Evolutionary conservation across 1,284 basidiomycete genomes (phyloP).

Genomic region (Xerocomus cyaneibrunnescens): DNA sequence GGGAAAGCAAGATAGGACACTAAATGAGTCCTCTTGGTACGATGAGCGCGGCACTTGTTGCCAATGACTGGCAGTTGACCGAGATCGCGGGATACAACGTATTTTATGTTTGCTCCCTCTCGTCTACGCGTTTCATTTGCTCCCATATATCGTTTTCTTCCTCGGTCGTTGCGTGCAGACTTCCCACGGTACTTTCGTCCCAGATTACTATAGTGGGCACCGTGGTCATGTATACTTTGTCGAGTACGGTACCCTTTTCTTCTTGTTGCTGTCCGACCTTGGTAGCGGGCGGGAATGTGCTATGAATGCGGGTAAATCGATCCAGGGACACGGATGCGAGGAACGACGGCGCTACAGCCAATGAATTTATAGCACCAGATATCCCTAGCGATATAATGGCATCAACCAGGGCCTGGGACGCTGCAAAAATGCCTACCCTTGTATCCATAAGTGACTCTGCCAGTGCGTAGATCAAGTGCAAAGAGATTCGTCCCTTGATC

Average conservation of each 20-base stretch:
- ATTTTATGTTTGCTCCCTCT: conserved; percentile 27
- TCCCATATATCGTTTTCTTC: conserved; percentile 40
- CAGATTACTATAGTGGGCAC: conserved; percentile 61
- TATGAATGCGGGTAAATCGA: conserved; percentile 74
- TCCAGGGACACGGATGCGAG: conserved; percentile 66
- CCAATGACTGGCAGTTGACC: neutral
- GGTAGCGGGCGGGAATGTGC: conserved; percentile 54
- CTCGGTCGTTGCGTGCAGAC: conserved; percentile 8
- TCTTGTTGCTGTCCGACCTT: conserved; percentile 54
- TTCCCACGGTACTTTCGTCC: conserved; percentile 42
- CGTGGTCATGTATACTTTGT: conserved; percentile 68
- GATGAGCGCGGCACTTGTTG: neutral
- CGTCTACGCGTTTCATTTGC: conserved; percentile 50
- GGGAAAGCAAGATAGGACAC: conserved; percentile 81
- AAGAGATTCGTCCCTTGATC: conserved; percentile 72
- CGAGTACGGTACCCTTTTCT: conserved; percentile 64
- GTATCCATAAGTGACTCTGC: conserved; percentile 69
- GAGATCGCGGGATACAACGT: neutral
- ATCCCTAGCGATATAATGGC: conserved; percentile 46
- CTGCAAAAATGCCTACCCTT: conserved; percentile 49
- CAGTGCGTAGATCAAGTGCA: conserved; percentile 75
- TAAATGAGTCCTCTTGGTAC: conserved; percentile 5
- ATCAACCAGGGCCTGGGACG: conserved; percentile 4
- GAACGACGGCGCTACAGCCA: conserved; percentile 52
- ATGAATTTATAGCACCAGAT: conserved; percentile 64